Percentiles rank a stretch among this genome's conserved stretches.
These are phyloP conservation scores for Mimosa bimucronata DNA, from an alignment of 306 rosid genomes.

Conservation along the genomic window DNA sequence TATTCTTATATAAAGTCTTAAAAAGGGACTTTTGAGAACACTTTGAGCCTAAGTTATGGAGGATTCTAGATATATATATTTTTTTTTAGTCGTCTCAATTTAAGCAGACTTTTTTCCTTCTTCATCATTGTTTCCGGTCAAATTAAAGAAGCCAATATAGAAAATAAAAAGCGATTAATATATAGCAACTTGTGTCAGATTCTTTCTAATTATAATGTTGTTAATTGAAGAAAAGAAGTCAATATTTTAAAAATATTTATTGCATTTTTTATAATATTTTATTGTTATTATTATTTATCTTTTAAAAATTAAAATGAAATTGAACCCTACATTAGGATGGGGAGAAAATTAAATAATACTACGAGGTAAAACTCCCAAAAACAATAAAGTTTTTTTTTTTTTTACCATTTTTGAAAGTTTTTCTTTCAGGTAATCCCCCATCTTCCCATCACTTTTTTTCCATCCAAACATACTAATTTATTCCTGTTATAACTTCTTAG, in stretches of 20 bases:
- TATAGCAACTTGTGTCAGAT: not conserved
- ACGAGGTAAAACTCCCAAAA: no score
- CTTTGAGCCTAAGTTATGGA: conserved; percentile 15
- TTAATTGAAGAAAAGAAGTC: not conserved
- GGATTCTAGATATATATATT: not conserved
- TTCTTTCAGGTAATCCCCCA: no score
- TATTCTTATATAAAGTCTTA: conserved; percentile 17
- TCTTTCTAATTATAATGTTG: not conserved
- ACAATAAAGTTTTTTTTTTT: no score
- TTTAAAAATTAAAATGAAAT: no score
- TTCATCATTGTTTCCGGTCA: not conserved
- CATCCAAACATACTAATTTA: no score
- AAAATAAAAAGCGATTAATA: not conserved
- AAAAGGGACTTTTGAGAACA: not conserved
- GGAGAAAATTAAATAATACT: no score
- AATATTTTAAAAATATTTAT: not conserved
- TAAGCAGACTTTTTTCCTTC: not conserved
- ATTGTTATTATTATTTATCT: no score
- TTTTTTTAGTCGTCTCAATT: not conserved
- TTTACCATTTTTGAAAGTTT: no score
- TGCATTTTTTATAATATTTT: not conserved
- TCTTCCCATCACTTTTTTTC: no score
- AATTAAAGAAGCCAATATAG: not conserved
- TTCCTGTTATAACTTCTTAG: no score
- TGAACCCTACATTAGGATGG: no score